Conservation (phyloP, 2,329 filamentous ascomycete species). For the Penicillium sp. region DNA sequence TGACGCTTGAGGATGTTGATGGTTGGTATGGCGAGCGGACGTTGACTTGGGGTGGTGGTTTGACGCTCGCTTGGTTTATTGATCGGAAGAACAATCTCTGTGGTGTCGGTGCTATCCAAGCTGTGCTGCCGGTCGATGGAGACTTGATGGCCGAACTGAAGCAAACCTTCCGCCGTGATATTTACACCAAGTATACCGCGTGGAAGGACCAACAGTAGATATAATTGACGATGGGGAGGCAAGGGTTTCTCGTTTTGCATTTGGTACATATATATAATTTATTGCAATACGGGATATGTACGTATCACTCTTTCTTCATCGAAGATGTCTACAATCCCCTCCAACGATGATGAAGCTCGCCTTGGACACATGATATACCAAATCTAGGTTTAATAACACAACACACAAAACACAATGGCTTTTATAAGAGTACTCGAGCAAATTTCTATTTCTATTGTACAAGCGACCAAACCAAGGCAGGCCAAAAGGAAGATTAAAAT, state of each 20-base stretch:
- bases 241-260: too few species aligned
- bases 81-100: conserved; percentile 50
- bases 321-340: too few species aligned
- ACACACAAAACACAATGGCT: background rate
- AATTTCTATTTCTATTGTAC: background rate
- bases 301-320: background rate
- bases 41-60: conserved; percentile 48
- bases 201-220: conserved; percentile 24
- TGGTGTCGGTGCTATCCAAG: conserved; percentile 43
- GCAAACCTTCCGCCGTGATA: conserved; percentile 43
- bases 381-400: background rate
- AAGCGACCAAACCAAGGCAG: background rate
- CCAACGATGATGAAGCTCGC: background rate
- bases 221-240: background rate
- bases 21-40: conserved; percentile 47
- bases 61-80: conserved; percentile 50
- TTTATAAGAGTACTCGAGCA: background rate
- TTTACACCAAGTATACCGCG: conserved; percentile 41
- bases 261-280: background rate
- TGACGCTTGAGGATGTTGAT: conserved; percentile 43
- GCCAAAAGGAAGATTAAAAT: background rate
- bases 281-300: background rate
- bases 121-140: conserved; percentile 36
- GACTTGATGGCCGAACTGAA: conserved; percentile 35
- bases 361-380: background rate